Conservation (phyloP, 306 rosid species). For the Trifolium pratense region DNA sequence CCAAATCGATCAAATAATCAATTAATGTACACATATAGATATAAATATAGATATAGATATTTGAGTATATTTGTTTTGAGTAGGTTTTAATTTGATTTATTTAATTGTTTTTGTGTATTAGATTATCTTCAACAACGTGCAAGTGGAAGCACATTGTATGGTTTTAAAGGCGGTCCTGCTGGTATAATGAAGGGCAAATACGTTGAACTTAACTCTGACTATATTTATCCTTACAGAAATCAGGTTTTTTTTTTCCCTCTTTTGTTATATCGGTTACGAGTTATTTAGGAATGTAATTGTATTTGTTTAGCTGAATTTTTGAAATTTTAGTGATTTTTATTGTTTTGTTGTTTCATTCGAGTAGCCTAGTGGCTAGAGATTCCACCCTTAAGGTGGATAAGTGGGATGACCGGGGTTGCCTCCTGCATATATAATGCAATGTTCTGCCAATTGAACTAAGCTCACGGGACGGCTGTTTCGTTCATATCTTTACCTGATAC, state of each 20-base stretch:
- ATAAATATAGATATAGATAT: neutral
- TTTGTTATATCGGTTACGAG: neutral
- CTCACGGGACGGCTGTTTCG: too few relatives aligned
- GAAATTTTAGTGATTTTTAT: neutral
- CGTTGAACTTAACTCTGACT: slow-evolving; percentile 72
- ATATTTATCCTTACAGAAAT: slow-evolving; percentile 89
- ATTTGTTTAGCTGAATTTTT: neutral
- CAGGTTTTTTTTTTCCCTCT: slow-evolving; percentile 64
- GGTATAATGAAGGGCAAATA: slow-evolving; percentile 95
- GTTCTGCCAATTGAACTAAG: too few relatives aligned
- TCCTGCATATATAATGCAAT: too few relatives aligned
- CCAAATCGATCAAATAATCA: neutral
- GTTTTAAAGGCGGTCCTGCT: slow-evolving; percentile 96
- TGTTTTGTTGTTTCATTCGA: too few relatives aligned
- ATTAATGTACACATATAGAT: too few relatives aligned
- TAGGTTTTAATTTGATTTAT: neutral
- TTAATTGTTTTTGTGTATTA: slow-evolving; percentile 31
- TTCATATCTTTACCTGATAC: neutral
- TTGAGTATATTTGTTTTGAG: neutral
- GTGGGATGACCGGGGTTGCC: too few relatives aligned
- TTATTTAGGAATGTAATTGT: slow-evolving; percentile 19
- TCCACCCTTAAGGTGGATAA: too few relatives aligned
- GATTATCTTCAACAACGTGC: slow-evolving; percentile 90
- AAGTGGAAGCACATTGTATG: slow-evolving; percentile 83
- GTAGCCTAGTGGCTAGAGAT: too few relatives aligned